phyloP scores from a whole-genome alignment of 768 basidiomycete genomes.

The Boletus vinaceobasis region DNA sequence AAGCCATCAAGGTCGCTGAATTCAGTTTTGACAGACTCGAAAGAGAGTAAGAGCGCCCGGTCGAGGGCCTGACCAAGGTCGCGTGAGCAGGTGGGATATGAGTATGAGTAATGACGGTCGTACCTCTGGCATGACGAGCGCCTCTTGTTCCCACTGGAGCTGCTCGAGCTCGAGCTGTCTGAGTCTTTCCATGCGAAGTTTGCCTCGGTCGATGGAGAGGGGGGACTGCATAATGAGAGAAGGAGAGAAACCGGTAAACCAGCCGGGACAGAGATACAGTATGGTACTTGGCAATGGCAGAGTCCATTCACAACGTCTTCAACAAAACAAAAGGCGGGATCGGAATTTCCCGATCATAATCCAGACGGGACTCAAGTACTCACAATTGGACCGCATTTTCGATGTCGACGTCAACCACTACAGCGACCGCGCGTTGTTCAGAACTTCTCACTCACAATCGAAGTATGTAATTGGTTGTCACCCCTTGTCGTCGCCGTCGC shows the following conservation, averaged over 20 bases:
- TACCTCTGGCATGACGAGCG: slow-evolving; percentile 58
- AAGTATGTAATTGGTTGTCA: background rate
- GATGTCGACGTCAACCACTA: background rate
- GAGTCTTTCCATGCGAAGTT: slow-evolving; percentile 44
- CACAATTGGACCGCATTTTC: background rate
- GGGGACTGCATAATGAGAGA: slow-evolving; percentile 14
- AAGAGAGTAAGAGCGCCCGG: slow-evolving; percentile 37
- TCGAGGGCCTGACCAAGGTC: slow-evolving; percentile 27
- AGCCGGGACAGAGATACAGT: background rate
- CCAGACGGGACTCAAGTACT: background rate
- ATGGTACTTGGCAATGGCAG: background rate
- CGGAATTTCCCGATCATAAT: slow-evolving; percentile 12
- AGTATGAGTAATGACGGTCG: background rate
- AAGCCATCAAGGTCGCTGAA: slow-evolving; percentile 61
- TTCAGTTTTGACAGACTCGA: slow-evolving; percentile 55
- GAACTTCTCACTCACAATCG: background rate
- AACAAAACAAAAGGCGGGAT: background rate
- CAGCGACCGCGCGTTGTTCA: background rate
- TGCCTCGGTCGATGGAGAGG: slow-evolving; percentile 40
- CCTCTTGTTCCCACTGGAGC: slow-evolving; percentile 51
- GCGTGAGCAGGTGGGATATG: slow-evolving; percentile 4
- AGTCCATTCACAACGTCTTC: background rate
- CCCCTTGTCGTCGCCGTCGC: slow-evolving; percentile 1
- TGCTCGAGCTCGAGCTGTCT: slow-evolving; percentile 52
- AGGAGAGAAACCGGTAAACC: background rate